Evolutionary conservation across 1,284 basidiomycete genomes (phyloP), one percentile per base, ranked within the genome.

Genomic region (Sanghuangporus baumii): DNA sequence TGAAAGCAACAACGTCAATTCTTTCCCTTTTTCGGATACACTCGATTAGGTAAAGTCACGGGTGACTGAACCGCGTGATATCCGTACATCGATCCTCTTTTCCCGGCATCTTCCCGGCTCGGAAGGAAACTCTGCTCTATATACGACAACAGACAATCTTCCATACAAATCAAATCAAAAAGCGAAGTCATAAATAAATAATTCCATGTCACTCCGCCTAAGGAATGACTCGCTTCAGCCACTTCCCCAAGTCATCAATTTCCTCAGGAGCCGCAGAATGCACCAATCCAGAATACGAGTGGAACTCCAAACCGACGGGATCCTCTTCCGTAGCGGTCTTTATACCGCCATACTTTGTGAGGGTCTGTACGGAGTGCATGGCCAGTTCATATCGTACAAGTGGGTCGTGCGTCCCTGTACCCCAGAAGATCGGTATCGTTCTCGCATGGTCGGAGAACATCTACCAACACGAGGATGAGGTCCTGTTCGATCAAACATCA

Each of bases 351-450:
- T 79, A 68, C 11, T 74, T 71, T 54, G 77, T 79, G 63, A 94
- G 75, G 65, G 82, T 81, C 11, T 84, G 78, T 52, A 80, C 74
- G 16, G 41, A 82, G 81, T 54, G 80, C 69, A 31, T 52, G 73
- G 66, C 60, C 9, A 48, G 16, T 3, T 65, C 68, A 73, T 75
- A 51, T 73, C 66, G 66, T 79, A 81, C 60, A 12, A 96, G 79
- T 8, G 83, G 85, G 73, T 97, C 94, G 37, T 74, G 76, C n/a
- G 77, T 83, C 7, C 94, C 94, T 67, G 94, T 92, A 6, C 91
- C 95, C 87, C 91, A 92, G 77, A 96, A 96, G 41, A 95, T 80
- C 1, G 93, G 89, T n/a, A 85, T 77, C 12, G 81, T 79, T 61
- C 79, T 76, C 20, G 83, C 81, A 67, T 85, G 78, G 12, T 79